Conservation (phyloP, 106 monocot species). For the Acanthochlamys bracteata region DNA sequence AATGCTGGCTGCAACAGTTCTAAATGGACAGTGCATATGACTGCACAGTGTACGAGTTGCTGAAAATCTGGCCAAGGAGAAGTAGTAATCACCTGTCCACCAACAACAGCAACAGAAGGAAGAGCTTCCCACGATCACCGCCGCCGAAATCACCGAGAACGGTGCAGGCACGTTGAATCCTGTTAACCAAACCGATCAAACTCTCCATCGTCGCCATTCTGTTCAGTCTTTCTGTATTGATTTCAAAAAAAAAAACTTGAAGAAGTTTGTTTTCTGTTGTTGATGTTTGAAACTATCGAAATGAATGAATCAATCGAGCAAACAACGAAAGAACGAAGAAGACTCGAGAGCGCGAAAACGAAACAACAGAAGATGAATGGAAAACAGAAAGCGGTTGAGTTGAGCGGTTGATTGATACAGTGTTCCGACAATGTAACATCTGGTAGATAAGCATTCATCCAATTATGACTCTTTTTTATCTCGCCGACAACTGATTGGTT, state of each 20-base stretch:
- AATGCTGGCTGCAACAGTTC: no score
- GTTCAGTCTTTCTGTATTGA: not conserved
- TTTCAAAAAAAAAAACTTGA: not conserved
- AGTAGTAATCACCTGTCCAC: constrained; percentile 31
- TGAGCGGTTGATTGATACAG: not conserved
- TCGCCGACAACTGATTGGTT: no score
- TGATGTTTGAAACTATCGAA: no score
- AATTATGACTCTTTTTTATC: no score
- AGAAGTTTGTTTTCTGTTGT: not conserved
- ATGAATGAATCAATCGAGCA: not conserved
- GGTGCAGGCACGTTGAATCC: constrained; percentile 94
- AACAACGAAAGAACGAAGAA: not conserved
- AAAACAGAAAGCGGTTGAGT: not conserved
- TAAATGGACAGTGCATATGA: no score
- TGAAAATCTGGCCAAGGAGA: no score
- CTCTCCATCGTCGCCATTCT: constrained; percentile 75
- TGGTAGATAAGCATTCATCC: no score
- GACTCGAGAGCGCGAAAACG: not conserved
- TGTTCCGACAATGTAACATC: no score
- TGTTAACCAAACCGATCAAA: constrained; percentile 80
- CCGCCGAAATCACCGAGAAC: constrained; percentile 85
- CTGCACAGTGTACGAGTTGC: no score
- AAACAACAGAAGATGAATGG: not conserved
- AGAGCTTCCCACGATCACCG: constrained; percentile 58
- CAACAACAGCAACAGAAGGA: constrained; percentile 63